Base-by-base conservation (phyloP, 108 stramenopile genomes). In the Cyclotella cryptica region DNA sequence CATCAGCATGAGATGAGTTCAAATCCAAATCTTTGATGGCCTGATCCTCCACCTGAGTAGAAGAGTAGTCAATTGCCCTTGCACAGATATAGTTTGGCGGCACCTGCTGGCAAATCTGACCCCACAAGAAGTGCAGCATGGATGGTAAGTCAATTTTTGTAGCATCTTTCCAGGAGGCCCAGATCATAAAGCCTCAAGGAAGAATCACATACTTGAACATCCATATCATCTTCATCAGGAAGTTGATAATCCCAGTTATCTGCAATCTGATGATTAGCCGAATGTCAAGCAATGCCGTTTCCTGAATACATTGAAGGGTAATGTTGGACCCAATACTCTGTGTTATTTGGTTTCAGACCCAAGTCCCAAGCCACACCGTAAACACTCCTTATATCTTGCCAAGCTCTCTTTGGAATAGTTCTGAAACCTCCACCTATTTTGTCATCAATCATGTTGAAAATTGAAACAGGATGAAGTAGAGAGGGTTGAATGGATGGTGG, bases 91-190 rank as follows among this genome's bases (percentile, higher is more conserved):
- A 5, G 12, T 24, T 26, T 26, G 22, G 24, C 3, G n/a, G 1
- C 3, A 30, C 29, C 12, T 19, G 35, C 35, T 62, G 10, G 55
- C 24, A 19, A 12, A 57, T 24, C 3, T 26, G 12, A 24, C 3
- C 12, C 61, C 61, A 62, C 61, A 62, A 40, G 40, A 21, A 62
- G 10, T 18, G 35, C 35, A 62, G 17, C n/a, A n/a, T 26, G 60
- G 66, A 10, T 21, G 43, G 42, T 52, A 67, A 44, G 18, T 12
- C 2, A 54, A 14, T 11, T 52, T 54, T 28, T 46, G 13, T 29
- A 69, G 17, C 14, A 69, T 14, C 53, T 69, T 69, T 28, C 67
- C 67, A 28, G 67, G 67, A 19, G 67, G 67, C 17, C 67, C 18
- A 17, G 22, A 54, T 4, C 5, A 54, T 8, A 35, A 21, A 46